A percentile compares a stretch with the other conserved stretches of the same genome.
phyloP scores from a whole-genome alignment of 2,329 filamentous ascomycete genomes.

The Cladosporium colombiae region DNA sequence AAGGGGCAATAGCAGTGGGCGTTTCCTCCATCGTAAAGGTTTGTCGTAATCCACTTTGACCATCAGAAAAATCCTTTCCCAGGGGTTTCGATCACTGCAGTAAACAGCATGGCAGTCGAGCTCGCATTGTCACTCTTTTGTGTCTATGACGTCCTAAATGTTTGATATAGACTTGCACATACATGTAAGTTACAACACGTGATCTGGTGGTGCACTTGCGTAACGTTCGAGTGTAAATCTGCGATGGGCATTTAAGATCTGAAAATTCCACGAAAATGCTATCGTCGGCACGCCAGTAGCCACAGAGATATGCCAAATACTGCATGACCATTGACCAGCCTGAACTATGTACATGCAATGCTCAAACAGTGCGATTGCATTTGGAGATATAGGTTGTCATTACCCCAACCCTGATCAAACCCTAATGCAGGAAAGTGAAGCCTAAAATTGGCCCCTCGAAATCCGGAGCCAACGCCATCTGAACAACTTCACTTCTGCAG shows the following conservation, averaged over 20 bases:
- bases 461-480: neutral
- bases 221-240: neutral
- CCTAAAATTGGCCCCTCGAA: conserved; percentile 1
- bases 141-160: neutral
- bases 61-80: neutral
- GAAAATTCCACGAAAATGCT: neutral
- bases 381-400: neutral
- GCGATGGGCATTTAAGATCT: neutral
- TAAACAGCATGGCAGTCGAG: neutral
- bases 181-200: too few species aligned
- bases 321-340: neutral
- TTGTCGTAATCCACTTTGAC: neutral
- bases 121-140: neutral
- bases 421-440: neutral
- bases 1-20: neutral
- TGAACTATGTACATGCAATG: neutral
- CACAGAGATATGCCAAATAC: neutral
- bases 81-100: neutral
- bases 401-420: neutral
- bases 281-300: neutral
- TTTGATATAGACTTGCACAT: neutral
- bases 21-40: neutral
- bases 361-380: neutral
- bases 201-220: neutral
- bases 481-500: conserved; percentile 1